Evolutionary conservation across 2,329 filamentous ascomycete genomes (phyloP).

Genomic region (Calonectria fujianensis): DNA sequence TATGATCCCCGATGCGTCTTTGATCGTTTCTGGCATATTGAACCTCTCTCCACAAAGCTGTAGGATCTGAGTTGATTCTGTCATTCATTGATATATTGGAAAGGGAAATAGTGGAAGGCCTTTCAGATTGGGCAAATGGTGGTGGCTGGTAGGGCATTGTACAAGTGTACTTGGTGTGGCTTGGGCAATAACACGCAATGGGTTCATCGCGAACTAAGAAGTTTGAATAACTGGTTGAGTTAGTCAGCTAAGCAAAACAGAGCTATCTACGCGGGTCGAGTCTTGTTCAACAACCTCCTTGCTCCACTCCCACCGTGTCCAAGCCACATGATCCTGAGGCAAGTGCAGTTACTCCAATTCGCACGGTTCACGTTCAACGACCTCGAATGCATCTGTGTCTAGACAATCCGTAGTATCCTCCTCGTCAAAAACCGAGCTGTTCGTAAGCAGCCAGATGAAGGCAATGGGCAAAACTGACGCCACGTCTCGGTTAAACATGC

Average conservation of each 20-base stretch:
- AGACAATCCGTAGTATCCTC: neutral
- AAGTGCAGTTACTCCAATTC: neutral
- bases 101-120: no score
- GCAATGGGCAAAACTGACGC: neutral
- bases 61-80: neutral
- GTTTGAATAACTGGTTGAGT: neutral
- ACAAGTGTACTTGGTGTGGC: no score
- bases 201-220: neutral
- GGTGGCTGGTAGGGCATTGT: no score
- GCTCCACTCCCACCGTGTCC: neutral
- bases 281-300: neutral
- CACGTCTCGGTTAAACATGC: neutral
- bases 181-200: neutral
- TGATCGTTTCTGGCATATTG: constrained; percentile 2
- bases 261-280: neutral
- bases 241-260: neutral
- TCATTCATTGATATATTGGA: no score
- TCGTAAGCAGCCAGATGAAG: neutral
- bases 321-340: neutral
- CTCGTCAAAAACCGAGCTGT: neutral
- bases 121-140: no score
- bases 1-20: neutral
- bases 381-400: neutral
- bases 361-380: neutral
- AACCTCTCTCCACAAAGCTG: neutral